Base-by-base conservation (phyloP, 331 rosid genomes). In the Malus hybrid region DNA sequence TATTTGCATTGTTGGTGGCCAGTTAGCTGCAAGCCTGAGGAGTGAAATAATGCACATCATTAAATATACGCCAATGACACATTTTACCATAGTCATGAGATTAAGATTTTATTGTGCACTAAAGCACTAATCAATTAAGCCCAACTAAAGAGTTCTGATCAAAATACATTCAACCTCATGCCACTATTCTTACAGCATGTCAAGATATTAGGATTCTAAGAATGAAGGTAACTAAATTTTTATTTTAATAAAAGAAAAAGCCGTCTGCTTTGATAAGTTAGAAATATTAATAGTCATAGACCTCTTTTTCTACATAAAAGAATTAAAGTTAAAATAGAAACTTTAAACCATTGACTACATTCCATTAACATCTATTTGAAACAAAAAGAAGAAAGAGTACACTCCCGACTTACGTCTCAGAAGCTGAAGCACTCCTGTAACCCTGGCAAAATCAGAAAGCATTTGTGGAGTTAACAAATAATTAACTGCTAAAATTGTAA, bases 1-100 rank as follows among this genome's bases (percentile, higher is more conserved):
- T 39, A 95, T 95, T 83, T 86, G 97, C 99, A 95, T 95, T 14
- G 87, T 91, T 3, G 76, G 69, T 15, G 97, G 99, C 99, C 97
- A 95, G 86, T 95, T 90, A 70, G 97, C 96, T 19, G 99, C 99
- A 82, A 92, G 97, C 81, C 99, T 92, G 93, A 65, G 79, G 81
- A 24, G 24, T 24, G 24, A 24, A 24, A 24, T 24, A 24, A 24
- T 24, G 24, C 24, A 24, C 24, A 24, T 24, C 24, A 24, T 1
- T 24, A 24, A 24, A 24, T 24, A 24, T 24, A 24, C 24, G 57
- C 50, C 33, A 18, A 28, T 73, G 48, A 46, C 31, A 24, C 39
- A 15, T 24, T 57, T 22, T 34, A 6, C 6, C 67, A 55, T 54
- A 55, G 5, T 72, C 10, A 24, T n/a, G 56, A 50, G 6, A 15